Conservation (phyloP, 2,329 filamentous ascomycete species). For the Alternaria gaisen region DNA sequence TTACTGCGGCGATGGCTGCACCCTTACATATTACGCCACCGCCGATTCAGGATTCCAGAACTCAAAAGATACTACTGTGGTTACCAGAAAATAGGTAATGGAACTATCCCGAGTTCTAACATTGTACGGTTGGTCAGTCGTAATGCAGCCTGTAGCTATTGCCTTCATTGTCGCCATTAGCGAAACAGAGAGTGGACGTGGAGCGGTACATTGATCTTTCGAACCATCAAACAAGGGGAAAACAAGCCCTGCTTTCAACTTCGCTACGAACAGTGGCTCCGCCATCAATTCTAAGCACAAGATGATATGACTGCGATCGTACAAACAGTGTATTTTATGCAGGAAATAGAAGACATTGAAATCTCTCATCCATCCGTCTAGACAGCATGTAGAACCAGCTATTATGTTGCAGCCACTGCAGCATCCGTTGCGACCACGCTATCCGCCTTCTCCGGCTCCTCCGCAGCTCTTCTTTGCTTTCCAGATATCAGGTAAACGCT, state of each 20-base stretch:
- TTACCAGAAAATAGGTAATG: background rate
- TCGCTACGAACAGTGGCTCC: background rate
- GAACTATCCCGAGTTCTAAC: background rate
- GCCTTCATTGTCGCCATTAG: background rate
- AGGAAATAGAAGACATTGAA: too few species aligned
- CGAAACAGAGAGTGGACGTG: background rate
- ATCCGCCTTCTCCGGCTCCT: conserved; percentile 3
- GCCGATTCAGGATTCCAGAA: background rate
- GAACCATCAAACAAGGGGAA: background rate
- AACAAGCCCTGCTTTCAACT: background rate
- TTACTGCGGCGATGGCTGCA: conserved; percentile 5
- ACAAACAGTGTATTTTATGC: background rate
- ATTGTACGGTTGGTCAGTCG: background rate
- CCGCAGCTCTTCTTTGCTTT: conserved; percentile 60
- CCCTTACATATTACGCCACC: background rate
- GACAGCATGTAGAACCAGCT: background rate
- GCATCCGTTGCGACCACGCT: conserved; percentile 6
- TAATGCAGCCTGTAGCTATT: background rate
- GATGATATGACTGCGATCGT: background rate
- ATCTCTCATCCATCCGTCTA: background rate
- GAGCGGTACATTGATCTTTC: background rate
- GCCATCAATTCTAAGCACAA: background rate
- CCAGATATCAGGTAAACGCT: conserved; percentile 66
- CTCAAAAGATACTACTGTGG: background rate
- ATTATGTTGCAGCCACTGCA: conserved; percentile 15